A percentile compares a stretch with the other conserved stretches of the same genome.
phyloP scores from a whole-genome alignment of 139 green algal species.

The Auxenochlorella pyrenoidosa region DNA sequence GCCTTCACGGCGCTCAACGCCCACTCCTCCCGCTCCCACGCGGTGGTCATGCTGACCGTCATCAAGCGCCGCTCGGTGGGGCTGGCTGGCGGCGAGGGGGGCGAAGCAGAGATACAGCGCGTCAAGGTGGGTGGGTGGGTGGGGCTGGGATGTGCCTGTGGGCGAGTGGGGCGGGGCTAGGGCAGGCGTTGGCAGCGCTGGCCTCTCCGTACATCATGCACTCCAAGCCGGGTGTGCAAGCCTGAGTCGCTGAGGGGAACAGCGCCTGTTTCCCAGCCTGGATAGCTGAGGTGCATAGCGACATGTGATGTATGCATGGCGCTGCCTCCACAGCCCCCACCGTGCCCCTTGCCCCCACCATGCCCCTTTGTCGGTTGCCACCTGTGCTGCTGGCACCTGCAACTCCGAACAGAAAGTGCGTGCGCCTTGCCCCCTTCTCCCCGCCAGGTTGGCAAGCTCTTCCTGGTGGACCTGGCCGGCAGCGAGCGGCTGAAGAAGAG shows the following conservation, averaged over 20 bases:
- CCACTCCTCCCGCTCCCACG: slow-evolving; percentile 80
- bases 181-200: neutral
- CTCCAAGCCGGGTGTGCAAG: no score
- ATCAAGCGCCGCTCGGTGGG: slow-evolving; percentile 64
- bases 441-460: slow-evolving; percentile 86
- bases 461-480: slow-evolving; percentile 96
- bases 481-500: slow-evolving; percentile 93
- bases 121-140: slow-evolving; percentile 29
- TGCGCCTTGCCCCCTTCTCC: no score
- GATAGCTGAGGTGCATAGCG: no score
- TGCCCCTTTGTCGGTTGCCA: no score
- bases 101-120: slow-evolving; percentile 21
- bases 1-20: slow-evolving; percentile 79
- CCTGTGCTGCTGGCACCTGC: no score
- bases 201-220: neutral
- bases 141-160: no score
- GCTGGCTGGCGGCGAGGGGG: neutral
- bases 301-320: no score
- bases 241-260: no score
- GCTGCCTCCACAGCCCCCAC: no score
- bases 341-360: neutral
- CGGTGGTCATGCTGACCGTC: slow-evolving; percentile 83
- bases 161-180: neutral
- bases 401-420: no score
- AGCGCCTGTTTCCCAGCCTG: no score